These are phyloP conservation scores for Xanthoconium separans DNA, from an alignment of 1,284 basidiomycete species.

Conservation along the genomic window DNA sequence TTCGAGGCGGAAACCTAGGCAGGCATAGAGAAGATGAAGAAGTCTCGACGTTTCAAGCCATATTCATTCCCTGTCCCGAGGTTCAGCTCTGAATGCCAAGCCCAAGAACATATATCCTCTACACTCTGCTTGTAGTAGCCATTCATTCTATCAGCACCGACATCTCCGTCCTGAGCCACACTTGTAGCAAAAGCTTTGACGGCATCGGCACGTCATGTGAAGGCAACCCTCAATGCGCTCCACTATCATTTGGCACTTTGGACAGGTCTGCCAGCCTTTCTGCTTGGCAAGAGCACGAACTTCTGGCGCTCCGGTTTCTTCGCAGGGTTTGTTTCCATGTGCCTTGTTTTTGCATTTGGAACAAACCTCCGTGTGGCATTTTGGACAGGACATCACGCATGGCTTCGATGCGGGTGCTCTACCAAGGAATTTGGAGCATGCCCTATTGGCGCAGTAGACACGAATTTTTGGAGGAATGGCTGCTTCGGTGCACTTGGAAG, in stretches of 20 bases:
- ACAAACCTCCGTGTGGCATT: conserved; percentile 35
- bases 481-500: conserved; percentile 33
- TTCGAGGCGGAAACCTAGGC: too few species aligned
- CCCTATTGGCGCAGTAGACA: conserved; percentile 42
- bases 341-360: conserved; percentile 30
- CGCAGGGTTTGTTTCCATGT: conserved; percentile 13
- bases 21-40: too few species aligned
- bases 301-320: conserved; percentile 22
- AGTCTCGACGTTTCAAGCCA: conserved; percentile 48
- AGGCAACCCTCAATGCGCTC: conserved; percentile 40
- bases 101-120: too few species aligned
- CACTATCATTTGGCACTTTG: conserved; percentile 40
- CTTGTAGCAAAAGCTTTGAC: conserved; percentile 41
- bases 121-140: too few species aligned
- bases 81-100: conserved; percentile 3
- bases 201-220: conserved; percentile 43
- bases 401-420: conserved; percentile 14
- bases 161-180: conserved; percentile 38
- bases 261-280: conserved; percentile 43
- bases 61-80: conserved; percentile 47
- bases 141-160: conserved; percentile 23
- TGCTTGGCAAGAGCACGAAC: conserved; percentile 35
- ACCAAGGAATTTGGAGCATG: conserved; percentile 41
- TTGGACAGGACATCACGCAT: conserved; percentile 14
- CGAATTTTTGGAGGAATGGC: conserved; percentile 31